phyloP scores from a whole-genome alignment of 768 basidiomycete species.

The Lentinula sp. region DNA sequence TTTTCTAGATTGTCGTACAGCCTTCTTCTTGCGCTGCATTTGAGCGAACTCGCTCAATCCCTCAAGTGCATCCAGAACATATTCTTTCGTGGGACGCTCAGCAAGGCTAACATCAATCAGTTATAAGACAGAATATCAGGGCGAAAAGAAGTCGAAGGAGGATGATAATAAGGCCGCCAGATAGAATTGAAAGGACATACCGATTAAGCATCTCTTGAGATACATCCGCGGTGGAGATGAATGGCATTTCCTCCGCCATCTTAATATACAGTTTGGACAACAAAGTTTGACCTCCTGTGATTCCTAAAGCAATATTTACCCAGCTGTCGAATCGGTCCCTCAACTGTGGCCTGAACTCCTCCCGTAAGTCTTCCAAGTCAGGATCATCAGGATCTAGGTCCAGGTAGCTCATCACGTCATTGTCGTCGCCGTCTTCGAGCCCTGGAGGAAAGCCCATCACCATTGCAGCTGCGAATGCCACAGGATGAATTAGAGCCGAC shows the following conservation, averaged over 20 bases:
- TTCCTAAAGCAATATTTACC: constrained; percentile 30
- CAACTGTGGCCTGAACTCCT: constrained; percentile 54
- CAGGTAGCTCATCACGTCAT: constrained; percentile 18
- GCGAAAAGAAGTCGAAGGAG: background rate
- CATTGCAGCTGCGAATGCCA: constrained; percentile 37
- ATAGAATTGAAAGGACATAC: constrained; percentile 3
- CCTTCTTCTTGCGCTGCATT: constrained; percentile 38
- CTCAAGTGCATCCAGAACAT: constrained; percentile 48
- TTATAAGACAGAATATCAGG: background rate
- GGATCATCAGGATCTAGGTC: constrained; percentile 49
- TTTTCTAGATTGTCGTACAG: constrained; percentile 14
- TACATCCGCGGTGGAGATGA: background rate
- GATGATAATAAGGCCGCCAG: background rate
- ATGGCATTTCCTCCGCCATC: constrained; percentile 24
- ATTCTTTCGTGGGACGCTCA: constrained; percentile 48
- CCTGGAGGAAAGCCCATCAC: constrained; percentile 40
- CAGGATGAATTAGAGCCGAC: constrained; percentile 24
- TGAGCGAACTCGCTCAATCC: constrained; percentile 43
- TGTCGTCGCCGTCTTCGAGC: constrained; percentile 24
- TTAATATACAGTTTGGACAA: constrained; percentile 38
- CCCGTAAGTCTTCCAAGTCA: constrained; percentile 53
- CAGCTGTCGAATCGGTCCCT: constrained; percentile 56
- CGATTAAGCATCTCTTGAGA: background rate
- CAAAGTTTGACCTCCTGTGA: constrained; percentile 32
- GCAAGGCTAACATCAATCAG: constrained; percentile 31